Evolutionary conservation across 192 early-diverging fungal genomes (phyloP).

Genomic region (Coemansia sp.): DNA sequence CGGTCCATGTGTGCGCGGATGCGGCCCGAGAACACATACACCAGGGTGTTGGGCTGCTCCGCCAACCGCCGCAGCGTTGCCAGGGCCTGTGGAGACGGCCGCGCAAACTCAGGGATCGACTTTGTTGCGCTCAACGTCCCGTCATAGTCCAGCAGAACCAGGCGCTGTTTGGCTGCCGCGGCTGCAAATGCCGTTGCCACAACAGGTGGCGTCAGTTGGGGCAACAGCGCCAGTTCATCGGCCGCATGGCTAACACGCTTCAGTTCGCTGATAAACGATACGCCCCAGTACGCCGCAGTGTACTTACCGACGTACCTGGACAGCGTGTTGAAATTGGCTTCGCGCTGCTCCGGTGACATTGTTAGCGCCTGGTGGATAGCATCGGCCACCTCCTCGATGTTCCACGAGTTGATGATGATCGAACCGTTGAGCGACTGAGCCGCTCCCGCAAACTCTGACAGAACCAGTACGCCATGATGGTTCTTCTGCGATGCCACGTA

Average conservation of each 20-base stretch:
- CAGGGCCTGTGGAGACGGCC: slow-evolving; percentile 75
- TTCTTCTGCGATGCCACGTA: slow-evolving; percentile 93
- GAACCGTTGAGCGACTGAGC: slow-evolving; percentile 97
- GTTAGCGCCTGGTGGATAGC: slow-evolving; percentile 90
- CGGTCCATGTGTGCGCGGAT: slow-evolving; percentile 81
- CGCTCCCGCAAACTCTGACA: slow-evolving; percentile 98
- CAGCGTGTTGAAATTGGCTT: slow-evolving; percentile 86
- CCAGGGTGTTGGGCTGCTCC: slow-evolving; percentile 78
- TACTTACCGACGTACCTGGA: slow-evolving; percentile 95
- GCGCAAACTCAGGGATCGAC: slow-evolving; percentile 90
- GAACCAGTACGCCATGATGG: slow-evolving; percentile 91
- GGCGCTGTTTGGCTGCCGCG: slow-evolving; percentile 30
- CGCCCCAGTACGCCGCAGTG: slow-evolving; percentile 97
- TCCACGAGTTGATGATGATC: slow-evolving; percentile 99
- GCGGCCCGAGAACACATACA: slow-evolving; percentile 96
- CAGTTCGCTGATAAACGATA: slow-evolving; percentile 90
- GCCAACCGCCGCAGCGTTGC: slow-evolving; percentile 69
- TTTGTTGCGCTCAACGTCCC: slow-evolving; percentile 88
- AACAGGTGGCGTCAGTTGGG: slow-evolving; percentile 24
- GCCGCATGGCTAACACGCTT: slow-evolving; percentile 58
- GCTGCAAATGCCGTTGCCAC: slow-evolving; percentile 1
- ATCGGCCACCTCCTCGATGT: slow-evolving; percentile 90
- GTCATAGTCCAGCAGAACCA: slow-evolving; percentile 96
- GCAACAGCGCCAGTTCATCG: slow-evolving; percentile 49
- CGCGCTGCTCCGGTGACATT: slow-evolving; percentile 80